These are phyloP conservation scores for Fagopyrum esculentum DNA, from an alignment of 148 eudicot genomes.

Conservation along the genomic window DNA sequence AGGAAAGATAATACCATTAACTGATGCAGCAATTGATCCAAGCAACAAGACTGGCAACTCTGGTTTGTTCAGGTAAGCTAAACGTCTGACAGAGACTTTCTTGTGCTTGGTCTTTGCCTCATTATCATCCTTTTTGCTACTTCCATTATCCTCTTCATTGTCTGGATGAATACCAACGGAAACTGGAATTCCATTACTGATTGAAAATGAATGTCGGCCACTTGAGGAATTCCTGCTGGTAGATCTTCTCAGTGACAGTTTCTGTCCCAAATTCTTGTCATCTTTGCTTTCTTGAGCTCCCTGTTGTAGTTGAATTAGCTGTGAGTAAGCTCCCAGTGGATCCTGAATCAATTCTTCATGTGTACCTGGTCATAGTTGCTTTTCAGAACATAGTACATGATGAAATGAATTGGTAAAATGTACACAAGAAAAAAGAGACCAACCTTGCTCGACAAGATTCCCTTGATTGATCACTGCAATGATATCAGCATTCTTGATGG, in stretches of 20 bases:
- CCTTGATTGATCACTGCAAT: constrained; percentile 16
- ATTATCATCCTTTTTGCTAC: constrained; percentile 12
- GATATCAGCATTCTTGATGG: constrained; percentile 18
- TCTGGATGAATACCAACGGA: constrained; percentile 30
- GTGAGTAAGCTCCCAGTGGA: constrained; percentile 69
- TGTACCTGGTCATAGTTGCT: constrained; percentile 34
- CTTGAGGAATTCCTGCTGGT: constrained; percentile 52
- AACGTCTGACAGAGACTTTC: constrained; percentile 35
- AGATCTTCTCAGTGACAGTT: constrained; percentile 44
- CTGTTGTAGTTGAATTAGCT: constrained; percentile 62
- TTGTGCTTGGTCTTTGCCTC: constrained; percentile 18
- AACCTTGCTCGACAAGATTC: constrained; percentile 12
- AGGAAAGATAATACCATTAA: constrained; percentile 62
- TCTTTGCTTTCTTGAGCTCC: constrained; percentile 35
- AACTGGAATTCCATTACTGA: constrained; percentile 26
- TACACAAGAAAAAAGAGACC: background rate
- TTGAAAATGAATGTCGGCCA: constrained; percentile 33
- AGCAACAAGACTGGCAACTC: constrained; percentile 49
- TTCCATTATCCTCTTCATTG: constrained; percentile 15
- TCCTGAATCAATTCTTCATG: constrained; percentile 55
- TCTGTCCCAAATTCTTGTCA: constrained; percentile 34
- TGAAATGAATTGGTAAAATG: background rate
- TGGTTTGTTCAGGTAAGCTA: constrained; percentile 58
- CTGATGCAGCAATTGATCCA: constrained; percentile 55
- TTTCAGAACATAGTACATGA: background rate